phyloP scores from a whole-genome alignment of 495 filamentous ascomycete genomes.

The Penicillium diatomitis region DNA sequence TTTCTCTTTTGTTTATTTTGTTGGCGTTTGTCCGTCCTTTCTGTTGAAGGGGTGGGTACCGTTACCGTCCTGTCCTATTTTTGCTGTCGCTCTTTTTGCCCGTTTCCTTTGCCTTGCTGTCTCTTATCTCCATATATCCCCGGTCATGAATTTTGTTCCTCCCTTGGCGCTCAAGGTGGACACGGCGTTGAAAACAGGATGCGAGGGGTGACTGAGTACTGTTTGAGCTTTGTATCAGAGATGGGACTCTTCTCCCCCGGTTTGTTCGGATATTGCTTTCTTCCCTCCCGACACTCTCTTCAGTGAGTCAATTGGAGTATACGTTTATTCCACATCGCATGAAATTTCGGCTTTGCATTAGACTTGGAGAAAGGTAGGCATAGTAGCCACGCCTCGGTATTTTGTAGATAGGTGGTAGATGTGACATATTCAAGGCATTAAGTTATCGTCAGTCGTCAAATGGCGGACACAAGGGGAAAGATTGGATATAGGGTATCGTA shows the following conservation, averaged over 20 bases:
- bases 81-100: background rate
- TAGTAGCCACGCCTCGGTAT: too few relatives aligned
- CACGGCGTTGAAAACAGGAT: conserved; percentile 5
- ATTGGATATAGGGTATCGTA: conserved; percentile 9
- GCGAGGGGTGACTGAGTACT: background rate
- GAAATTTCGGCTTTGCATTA: too few relatives aligned
- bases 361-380: too few relatives aligned
- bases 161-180: conserved; percentile 9
- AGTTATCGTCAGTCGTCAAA: background rate
- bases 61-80: too few relatives aligned
- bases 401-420: background rate
- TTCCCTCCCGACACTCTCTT: background rate
- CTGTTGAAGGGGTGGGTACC: too few relatives aligned
- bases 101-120: background rate
- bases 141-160: conserved; percentile 1
- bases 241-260: background rate
- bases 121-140: conserved; percentile 7
- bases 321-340: too few relatives aligned
- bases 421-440: background rate
- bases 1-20: background rate
- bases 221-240: conserved; percentile 1
- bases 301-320: too few relatives aligned
- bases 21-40: background rate
- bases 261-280: background rate
- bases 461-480: background rate